Evolutionary conservation across 1,139 yeast genomes (phyloP).

Genomic region (Taphrina sp.): DNA sequence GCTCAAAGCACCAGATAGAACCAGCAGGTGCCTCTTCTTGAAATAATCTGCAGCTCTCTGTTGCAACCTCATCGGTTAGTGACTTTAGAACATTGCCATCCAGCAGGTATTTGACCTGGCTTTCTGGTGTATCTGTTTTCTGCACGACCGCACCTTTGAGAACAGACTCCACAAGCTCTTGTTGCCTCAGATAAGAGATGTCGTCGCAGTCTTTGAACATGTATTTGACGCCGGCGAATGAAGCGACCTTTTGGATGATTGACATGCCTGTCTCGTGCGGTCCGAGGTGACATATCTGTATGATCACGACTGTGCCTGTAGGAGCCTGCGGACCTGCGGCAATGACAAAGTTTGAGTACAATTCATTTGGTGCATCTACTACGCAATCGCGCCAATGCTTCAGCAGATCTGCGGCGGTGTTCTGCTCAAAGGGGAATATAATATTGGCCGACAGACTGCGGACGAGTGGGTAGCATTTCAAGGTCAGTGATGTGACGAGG

Average conservation of each 20-base stretch:
- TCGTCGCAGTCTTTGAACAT: constrained; percentile 15
- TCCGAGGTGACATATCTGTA: constrained; percentile 17
- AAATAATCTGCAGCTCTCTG: neutral
- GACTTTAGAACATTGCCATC: constrained; percentile 10
- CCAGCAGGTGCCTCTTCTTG: constrained; percentile 10
- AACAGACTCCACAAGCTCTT: constrained; percentile 17
- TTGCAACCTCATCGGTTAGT: constrained; percentile 9
- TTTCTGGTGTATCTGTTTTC: constrained; percentile 1
- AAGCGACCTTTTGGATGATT: constrained; percentile 3
- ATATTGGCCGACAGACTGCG: constrained; percentile 14
- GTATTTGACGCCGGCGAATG: constrained; percentile 11
- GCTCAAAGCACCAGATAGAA: constrained; percentile 20
- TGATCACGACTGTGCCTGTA: constrained; percentile 3
- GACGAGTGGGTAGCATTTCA: constrained; percentile 8
- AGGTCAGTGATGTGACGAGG: constrained; percentile 3
- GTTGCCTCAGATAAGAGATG: constrained; percentile 19
- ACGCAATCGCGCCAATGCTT: constrained; percentile 17
- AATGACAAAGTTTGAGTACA: constrained; percentile 14
- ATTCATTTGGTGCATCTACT: constrained; percentile 3
- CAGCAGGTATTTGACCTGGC: constrained; percentile 9
- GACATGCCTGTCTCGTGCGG: neutral
- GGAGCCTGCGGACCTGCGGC: constrained; percentile 17
- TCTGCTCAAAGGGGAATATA: constrained; percentile 7
- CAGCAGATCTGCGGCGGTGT: constrained; percentile 6
- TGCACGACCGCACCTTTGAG: constrained; percentile 12